Base-by-base conservation (phyloP, 805 yeast species). In the Candida silvicultrix region DNA sequence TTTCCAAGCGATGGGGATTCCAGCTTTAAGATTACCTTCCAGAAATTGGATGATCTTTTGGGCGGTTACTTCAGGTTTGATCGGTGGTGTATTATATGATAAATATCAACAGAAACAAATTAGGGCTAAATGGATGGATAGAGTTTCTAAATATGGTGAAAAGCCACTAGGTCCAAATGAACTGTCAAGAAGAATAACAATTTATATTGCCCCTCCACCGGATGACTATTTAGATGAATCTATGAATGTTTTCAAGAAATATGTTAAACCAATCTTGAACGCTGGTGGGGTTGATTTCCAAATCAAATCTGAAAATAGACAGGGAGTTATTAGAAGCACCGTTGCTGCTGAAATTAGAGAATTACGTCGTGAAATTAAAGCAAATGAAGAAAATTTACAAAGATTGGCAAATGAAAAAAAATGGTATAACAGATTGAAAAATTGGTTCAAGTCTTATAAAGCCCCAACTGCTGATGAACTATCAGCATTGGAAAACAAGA, bases 171-270 rank as follows among this genome's bases (percentile, higher is more conserved):
- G 62, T 2, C 64, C 80, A 1, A 67, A 77, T 47, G 71, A 74
- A 45, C 56, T 75, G 19, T 88, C 96, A 2, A 74, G 99, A 48
- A 86, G 83, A 54, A 69, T 94, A 41, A 80, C 86, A 2, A 81
- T 94, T 2, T 90, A 83, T 62, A 76, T 90, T 46, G 95, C 96
- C 0, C 99, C 99, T n/a, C 97, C 98, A 9, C 98, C 99, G 19
- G 86, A 87, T 57, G 97, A 92, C 62, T 87, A 80, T 55, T 66
- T 92, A 42, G 94, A 83, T 38, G 83, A 81, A 46, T 80, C 92
- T 11, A 59, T 85, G 64, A 77, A 75, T 49, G 76, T 86, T 45
- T 88, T 90, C 72, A 77, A 88, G 53, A 78, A 82, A 44, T 89
- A 78, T 59, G 75, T 89, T 52, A 92, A 92, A 66, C 99, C 99